These are phyloP conservation scores for Solanum aculeatissimum DNA, from an alignment of 305 asterid genomes.

Conservation along the genomic window DNA sequence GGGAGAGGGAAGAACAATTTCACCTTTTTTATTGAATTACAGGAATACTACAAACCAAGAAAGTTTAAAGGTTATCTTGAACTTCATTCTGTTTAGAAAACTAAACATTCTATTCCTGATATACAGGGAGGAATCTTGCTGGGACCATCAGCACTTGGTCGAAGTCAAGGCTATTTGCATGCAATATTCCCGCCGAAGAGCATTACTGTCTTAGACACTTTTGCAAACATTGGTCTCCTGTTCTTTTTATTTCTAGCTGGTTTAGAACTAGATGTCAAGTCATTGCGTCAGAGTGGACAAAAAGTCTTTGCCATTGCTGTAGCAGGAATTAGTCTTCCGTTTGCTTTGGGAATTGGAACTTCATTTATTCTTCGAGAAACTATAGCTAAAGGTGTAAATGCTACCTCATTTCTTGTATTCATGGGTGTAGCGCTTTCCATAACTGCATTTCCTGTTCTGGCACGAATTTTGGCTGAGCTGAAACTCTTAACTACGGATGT, in stretches of 20 bases:
- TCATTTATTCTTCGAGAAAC: conserved; percentile 11
- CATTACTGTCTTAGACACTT: conserved; percentile 18
- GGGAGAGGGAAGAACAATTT: neutral
- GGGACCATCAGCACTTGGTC: conserved; percentile 25
- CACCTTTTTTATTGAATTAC: neutral
- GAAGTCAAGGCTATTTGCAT: conserved; percentile 9
- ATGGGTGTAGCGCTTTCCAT: conserved; percentile 27
- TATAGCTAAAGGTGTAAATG: conserved; percentile 3
- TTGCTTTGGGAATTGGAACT: conserved; percentile 15
- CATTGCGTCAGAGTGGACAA: conserved; percentile 14
- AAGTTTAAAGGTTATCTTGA: neutral
- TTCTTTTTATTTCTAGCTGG: conserved; percentile 25
- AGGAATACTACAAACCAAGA: neutral
- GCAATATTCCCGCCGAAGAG: conserved; percentile 12
- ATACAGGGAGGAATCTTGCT: conserved; percentile 20
- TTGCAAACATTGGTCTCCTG: conserved; percentile 21
- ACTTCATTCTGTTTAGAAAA: neutral
- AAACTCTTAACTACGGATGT: conserved; percentile 14
- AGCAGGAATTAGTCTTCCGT: conserved; percentile 20
- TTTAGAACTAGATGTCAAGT: conserved; percentile 14
- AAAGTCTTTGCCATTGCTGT: conserved; percentile 14
- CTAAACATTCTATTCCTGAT: neutral
- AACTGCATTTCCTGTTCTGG: conserved; percentile 23
- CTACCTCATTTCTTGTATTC: conserved; percentile 13
- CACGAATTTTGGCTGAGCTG: conserved; percentile 17